Evolutionary conservation across 257 asterid genomes (phyloP), one percentile per base, ranked within the genome.

Genomic region (Leptodermis oblonga): DNA sequence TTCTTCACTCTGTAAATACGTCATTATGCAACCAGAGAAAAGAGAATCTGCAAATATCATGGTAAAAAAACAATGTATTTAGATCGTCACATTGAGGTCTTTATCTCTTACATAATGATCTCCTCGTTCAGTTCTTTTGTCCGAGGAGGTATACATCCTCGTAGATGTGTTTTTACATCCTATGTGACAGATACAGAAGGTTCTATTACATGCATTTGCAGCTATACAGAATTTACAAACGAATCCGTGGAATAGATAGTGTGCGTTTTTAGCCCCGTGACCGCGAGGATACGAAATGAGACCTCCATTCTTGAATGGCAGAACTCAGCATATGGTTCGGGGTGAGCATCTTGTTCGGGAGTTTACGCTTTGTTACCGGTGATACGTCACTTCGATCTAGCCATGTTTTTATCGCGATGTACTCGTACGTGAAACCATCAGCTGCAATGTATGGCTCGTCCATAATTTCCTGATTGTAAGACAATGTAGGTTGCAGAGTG

Each of bases 351-450:
- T 85, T 84, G 80, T 80, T 80, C 61, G 68, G 80, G 59, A 92
- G 67, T 46, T 56, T 78, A 59, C 76, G 86, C 63, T 77, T 88
- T 53, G 98, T 86, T 49, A 92, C 90, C 2, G 96, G 97, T 7
- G 98, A 92, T 22, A 85, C 78, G 25, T 77, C 33, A 63, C 87
- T 74, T 58, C 83, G 82, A 22, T 82, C 84, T 0, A 92, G 75
- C 96, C 98, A 92, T 62, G 82, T 76, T 76, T 79, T 67, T 62
- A 92, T 92, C 18, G 96, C 97, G 53, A 78, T 79, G 72, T 69
- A 79, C 82, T 92, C 98, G 26, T 92, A 92, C 1, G 95, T 88
- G 80, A 85, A 92, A 51, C 98, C 98, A 77, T 92, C 98, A 20
- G 87, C 90, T 48, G 97, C 98, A 70, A 90, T 82, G 33, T 82